Percentiles rank a stretch among this genome's conserved stretches.
These are phyloP conservation scores for Centella asiatica DNA, from an alignment of 129 eudicot genomes.

Conservation along the genomic window DNA sequence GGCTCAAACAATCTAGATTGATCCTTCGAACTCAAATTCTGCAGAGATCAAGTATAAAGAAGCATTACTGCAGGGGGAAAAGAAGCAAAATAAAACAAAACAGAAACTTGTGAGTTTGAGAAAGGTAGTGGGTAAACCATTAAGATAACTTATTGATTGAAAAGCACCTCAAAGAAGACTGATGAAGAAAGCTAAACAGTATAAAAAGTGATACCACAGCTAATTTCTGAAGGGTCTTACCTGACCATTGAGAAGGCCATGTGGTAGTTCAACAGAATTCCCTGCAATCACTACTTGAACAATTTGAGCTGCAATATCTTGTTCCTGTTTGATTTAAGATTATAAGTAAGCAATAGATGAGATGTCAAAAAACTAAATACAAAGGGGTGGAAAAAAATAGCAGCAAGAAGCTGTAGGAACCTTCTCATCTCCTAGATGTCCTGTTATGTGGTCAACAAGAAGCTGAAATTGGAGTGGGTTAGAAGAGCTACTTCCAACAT, in stretches of 20 bases:
- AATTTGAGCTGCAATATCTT: conserved; percentile 70
- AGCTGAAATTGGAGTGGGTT: conserved; percentile 89
- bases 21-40: conserved; percentile 78
- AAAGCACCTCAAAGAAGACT: too few species aligned
- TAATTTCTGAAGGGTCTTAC: conserved; percentile 25
- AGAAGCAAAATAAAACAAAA: too few species aligned
- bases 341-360: not conserved
- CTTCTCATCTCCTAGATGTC: conserved; percentile 94
- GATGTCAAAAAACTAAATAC: not conserved
- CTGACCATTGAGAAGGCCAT: conserved; percentile 70
- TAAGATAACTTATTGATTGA: too few species aligned
- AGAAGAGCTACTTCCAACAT: conserved; percentile 64
- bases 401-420: conserved; percentile 22
- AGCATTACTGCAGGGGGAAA: too few species aligned
- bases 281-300: conserved; percentile 96
- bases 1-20: conserved; percentile 71
- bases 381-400: not conserved
- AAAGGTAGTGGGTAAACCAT: too few species aligned
- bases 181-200: too few species aligned
- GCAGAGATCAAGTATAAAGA: conserved; percentile 18
- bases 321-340: conserved; percentile 46
- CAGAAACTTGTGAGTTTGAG: too few species aligned
- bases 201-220: too few species aligned
- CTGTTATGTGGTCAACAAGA: conserved; percentile 82
- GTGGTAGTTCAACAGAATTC: conserved; percentile 58